Base-by-base conservation (phyloP, 2,329 filamentous ascomycete genomes). In the Beauveria bassiana region DNA sequence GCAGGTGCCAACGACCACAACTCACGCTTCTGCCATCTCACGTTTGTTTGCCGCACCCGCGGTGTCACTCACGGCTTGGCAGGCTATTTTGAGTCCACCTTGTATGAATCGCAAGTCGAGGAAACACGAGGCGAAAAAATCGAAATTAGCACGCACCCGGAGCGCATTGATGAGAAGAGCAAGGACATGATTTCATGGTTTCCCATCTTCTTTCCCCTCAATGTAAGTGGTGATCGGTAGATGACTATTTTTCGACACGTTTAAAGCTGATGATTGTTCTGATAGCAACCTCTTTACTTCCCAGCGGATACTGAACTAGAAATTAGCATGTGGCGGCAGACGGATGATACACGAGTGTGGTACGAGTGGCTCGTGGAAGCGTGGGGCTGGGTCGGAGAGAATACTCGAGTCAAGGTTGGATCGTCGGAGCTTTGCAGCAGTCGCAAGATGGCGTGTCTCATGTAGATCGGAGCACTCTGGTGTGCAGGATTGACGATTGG, bases 111-210 rank as follows among this genome's bases (percentile, higher is more conserved):
- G 14, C 75, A 77, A 63, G 64, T 75, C 7, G 65, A 70, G 6
- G 74, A 68, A 31, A 71, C 68, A 34, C 68, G 66, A 60, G 73
- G 68, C 6, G 73, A 75, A 26, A 86, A 85, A 67, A 85, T 97
- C 5, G 93, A 98, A 77, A 82, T 99, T 63, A 96, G 91, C 70
- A 99, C 90, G 4, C 89, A 96, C 69, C 96, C 95, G 0, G 89
- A 96, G 65, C 90, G 88, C 34, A 98, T 99, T 76, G 91, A 95
- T 61, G 78, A 79, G 62, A 98, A 98, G 83, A 96, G 92, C 79
- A 89, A 89, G 71, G 93, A 96, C 69, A 99, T 99, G 96, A 96
- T 97, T 65, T 96, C 91, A 61, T 99, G 95, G 95, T 99, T 99
- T 73, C 95, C 95, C 1, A 98, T 99, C 34, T 97, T 93, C 77